Base-by-base conservation (phyloP, 495 filamentous ascomycete genomes). In the Aspergillus leporis region DNA sequence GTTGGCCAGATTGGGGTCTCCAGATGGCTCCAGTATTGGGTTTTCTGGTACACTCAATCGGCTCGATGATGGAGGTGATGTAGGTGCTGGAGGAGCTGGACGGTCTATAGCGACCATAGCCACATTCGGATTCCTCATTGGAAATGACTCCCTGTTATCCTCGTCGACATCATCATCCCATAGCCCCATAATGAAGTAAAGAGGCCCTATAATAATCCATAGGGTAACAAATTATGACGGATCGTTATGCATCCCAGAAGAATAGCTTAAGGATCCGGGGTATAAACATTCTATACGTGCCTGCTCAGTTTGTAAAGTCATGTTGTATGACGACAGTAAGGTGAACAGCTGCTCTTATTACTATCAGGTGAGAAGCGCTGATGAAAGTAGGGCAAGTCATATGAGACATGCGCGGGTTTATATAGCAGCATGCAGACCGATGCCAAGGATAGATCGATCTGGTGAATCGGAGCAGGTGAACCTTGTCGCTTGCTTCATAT, bases 1-100 rank as follows among this genome's bases (percentile, higher is more conserved):
- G 51, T 79, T 69, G 7, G 78, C 56, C 64, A 74, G 66, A 53
- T 79, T 79, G 5, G 69, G 72, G 56, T 79, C 75, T 23, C 53
- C 55, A 18, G 45, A 56, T 38, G 46, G 47, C 25, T 51, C 53
- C 52, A 23, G 23, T 56, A 49, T 22, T 31, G 43, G 55, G 2
- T 41, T 16, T 14, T 41, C 38, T 10, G 57, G 51, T 9, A 21
- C 14, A 22, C 41, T 28, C 23, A 57, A 41, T 43, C 40, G 49
- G 61, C 43, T 22, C 18, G 56, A 53, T 38, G 50, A 25, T 25
- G 50, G 25, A 43, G 51, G 51, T 8, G 46, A 14, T 19, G 55
- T 4, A 16, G 46, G 7, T 38, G 13, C 31, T 18, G 55, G 55
- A 14, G 16, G 46, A 10, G 22, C 46, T 23, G 55, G 36, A 43